Evolutionary conservation across 805 yeast genomes (phyloP).

Genomic region (Yamadazyma endophytica): DNA sequence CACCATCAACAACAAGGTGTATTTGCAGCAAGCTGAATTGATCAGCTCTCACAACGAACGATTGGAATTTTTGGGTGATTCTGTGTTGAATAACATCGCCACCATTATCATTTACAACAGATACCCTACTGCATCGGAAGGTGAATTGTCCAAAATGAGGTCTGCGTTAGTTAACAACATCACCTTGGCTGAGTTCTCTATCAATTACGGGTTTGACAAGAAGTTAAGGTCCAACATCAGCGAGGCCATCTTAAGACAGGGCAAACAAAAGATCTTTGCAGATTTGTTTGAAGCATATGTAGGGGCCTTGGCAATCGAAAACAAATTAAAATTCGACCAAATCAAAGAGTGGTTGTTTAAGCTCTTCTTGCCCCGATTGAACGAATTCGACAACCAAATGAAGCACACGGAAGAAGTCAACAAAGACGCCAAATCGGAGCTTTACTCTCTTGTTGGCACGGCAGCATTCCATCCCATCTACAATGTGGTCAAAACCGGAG

Average conservation of each 20-base stretch:
- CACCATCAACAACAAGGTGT: constrained; percentile 52
- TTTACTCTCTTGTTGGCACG: constrained; percentile 77
- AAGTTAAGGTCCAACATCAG: constrained; percentile 49
- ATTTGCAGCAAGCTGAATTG: constrained; percentile 53
- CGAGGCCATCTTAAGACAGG: constrained; percentile 40
- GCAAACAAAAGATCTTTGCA: constrained; percentile 70
- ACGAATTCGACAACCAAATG: constrained; percentile 26
- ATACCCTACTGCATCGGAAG: constrained; percentile 75
- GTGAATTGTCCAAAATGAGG: constrained; percentile 69
- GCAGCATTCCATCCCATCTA: constrained; percentile 64
- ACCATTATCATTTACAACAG: constrained; percentile 62
- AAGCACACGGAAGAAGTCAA: constrained; percentile 40
- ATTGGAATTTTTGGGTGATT: constrained; percentile 87
- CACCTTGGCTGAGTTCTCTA: constrained; percentile 66
- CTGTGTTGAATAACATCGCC: constrained; percentile 69
- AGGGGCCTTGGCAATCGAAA: constrained; percentile 74
- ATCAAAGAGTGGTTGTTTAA: constrained; percentile 55
- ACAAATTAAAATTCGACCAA: constrained; percentile 40
- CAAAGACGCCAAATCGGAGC: constrained; percentile 68
- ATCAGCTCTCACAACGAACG: constrained; percentile 75
- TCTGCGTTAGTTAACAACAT: constrained; percentile 69
- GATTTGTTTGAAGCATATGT: constrained; percentile 93
- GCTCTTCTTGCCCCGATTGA: constrained; percentile 46
- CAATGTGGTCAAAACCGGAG: constrained; percentile 41
- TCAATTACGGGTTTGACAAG: constrained; percentile 61